Conservation (phyloP, 1,139 yeast genomes). For the Wickerhamomyces sp. region DNA sequence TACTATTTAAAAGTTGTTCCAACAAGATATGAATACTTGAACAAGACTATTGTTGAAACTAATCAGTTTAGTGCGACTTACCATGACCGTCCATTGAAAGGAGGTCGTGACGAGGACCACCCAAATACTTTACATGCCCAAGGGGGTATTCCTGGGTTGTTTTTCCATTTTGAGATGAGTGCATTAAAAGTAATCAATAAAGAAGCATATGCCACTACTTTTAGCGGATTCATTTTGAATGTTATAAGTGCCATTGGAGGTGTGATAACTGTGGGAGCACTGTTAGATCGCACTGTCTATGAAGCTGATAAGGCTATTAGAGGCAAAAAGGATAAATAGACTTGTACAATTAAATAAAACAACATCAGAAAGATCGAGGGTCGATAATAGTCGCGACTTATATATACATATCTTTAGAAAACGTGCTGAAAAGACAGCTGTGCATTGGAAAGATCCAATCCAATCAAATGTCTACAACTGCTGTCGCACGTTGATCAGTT, state of each 20-base stretch:
- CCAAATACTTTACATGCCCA: constrained; percentile 78
- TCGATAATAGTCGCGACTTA: too few species aligned
- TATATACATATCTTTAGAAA: too few species aligned
- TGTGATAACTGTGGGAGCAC: constrained; percentile 86
- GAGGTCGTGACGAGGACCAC: constrained; percentile 90
- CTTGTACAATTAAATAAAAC: not conserved
- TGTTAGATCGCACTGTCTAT: constrained; percentile 82
- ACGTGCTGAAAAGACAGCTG: too few species aligned
- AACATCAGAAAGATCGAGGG: too few species aligned
- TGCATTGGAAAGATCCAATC: too few species aligned
- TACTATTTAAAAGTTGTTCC: constrained; percentile 90
- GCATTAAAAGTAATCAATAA: constrained; percentile 88
- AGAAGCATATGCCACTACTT: constrained; percentile 71
- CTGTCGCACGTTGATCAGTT: too few species aligned
- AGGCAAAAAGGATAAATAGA: constrained; percentile 55
- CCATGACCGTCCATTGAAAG: constrained; percentile 78
- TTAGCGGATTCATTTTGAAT: constrained; percentile 84
- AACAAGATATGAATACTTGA: constrained; percentile 72
- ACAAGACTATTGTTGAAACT: constrained; percentile 58
- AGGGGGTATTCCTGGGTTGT: constrained; percentile 92
- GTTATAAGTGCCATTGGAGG: constrained; percentile 91
- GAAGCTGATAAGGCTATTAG: constrained; percentile 80
- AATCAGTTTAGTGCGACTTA: constrained; percentile 90
- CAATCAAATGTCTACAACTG: too few species aligned
- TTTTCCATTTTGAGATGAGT: constrained; percentile 84